phyloP scores from a whole-genome alignment of 2,329 filamentous ascomycete genomes.

The Xylogone sp. region DNA sequence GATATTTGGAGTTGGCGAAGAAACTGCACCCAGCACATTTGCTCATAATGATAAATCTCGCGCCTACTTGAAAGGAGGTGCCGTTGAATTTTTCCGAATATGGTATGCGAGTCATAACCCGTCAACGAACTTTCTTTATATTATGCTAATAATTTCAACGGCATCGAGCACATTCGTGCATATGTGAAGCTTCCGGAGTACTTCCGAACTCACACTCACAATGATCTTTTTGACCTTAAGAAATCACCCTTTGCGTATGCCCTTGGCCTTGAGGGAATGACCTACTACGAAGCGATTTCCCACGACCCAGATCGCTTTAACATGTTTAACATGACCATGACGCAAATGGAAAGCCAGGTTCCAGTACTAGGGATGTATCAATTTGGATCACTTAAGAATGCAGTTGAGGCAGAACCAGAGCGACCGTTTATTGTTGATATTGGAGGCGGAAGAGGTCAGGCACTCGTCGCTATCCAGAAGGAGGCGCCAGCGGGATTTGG shows the following conservation, averaged over 20 bases:
- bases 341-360: conserved; percentile 9
- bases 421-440: conserved; percentile 15
- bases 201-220: conserved; percentile 13
- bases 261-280: conserved; percentile 14
- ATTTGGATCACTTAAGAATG: conserved; percentile 10
- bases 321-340: conserved; percentile 18
- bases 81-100: conserved; percentile 16
- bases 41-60: conserved; percentile 16
- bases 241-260: conserved; percentile 15
- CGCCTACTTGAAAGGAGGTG: conserved; percentile 12
- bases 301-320: conserved; percentile 7
- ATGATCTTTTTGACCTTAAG: conserved; percentile 14
- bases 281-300: conserved; percentile 17
- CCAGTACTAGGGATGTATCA: conserved; percentile 18
- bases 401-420: conserved; percentile 5
- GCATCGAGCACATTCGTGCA: conserved; percentile 8
- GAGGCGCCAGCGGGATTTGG: conserved; percentile 10
- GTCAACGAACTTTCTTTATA: not conserved
- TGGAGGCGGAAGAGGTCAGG: conserved; percentile 14
- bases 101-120: not conserved
- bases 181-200: conserved; percentile 14
- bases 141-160: not conserved
- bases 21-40: conserved; percentile 13
- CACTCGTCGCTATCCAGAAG: conserved; percentile 9
- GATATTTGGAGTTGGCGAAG: conserved; percentile 10